Percentiles rank a stretch among this genome's conserved stretches.
phyloP scores from a whole-genome alignment of 768 basidiomycete genomes.

The Cyclocybe aegerita region DNA sequence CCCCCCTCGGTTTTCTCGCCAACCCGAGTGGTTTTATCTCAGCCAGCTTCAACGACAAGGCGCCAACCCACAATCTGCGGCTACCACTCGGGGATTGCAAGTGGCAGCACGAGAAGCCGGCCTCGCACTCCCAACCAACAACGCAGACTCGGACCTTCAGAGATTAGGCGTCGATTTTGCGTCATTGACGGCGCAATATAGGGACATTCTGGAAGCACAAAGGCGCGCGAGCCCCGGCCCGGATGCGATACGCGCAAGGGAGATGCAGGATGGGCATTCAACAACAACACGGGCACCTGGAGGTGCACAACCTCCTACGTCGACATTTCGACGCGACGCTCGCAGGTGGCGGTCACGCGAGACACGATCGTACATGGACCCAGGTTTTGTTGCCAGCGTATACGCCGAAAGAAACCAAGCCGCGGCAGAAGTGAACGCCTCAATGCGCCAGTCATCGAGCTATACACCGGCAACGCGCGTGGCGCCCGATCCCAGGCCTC shows the following conservation, averaged over 20 bases:
- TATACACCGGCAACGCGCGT: too few species aligned
- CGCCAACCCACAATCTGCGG: constrained; percentile 10
- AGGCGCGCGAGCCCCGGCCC: neutral
- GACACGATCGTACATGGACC: neutral
- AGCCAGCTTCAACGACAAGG: constrained; percentile 3
- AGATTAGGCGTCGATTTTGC: neutral
- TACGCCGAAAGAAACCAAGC: neutral
- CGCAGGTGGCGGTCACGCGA: constrained; percentile 2
- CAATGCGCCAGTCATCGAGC: too few species aligned
- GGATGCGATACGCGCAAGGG: neutral
- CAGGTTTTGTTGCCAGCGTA: neutral
- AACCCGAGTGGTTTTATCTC: neutral
- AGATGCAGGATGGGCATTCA: too few species aligned
- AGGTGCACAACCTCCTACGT: neutral
- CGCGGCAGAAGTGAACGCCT: too few species aligned
- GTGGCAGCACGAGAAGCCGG: constrained; percentile 22
- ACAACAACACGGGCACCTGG: too few species aligned
- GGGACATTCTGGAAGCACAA: neutral
- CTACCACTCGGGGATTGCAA: constrained; percentile 22
- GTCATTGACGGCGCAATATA: neutral
- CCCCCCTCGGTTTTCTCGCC: constrained; percentile 15
- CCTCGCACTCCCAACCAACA: neutral
- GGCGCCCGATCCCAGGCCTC: too few species aligned
- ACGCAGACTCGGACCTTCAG: constrained; percentile 8
- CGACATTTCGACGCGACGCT: constrained; percentile 1